Conservation (phyloP, 495 filamentous ascomycete species). For the Aspergillus carlsbadensis region DNA sequence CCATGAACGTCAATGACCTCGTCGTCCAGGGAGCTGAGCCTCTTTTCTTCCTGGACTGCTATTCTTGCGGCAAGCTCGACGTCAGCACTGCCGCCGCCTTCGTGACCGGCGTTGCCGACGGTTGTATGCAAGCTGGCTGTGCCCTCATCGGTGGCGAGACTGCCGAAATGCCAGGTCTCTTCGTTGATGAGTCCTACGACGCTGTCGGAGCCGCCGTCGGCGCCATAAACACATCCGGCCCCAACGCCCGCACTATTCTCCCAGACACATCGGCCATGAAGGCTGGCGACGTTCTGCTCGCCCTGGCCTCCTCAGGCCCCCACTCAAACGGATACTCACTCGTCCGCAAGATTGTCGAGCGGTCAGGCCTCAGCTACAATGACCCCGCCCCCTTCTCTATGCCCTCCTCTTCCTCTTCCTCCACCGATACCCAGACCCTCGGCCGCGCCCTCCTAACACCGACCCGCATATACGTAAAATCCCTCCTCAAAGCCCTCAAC, state of each 20-base stretch:
- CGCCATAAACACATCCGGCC: conserved; percentile 59
- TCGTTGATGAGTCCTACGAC: conserved; percentile 80
- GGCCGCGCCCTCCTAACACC: conserved; percentile 77
- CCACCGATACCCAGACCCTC: conserved; percentile 42
- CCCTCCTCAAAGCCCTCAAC: conserved; percentile 60
- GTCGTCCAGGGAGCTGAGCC: conserved; percentile 94
- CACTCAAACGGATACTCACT: conserved; percentile 97
- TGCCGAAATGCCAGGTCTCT: conserved; percentile 95
- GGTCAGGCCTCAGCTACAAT: conserved; percentile 63
- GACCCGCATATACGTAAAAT: conserved; percentile 77
- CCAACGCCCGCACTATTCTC: conserved; percentile 60
- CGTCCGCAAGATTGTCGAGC: conserved; percentile 80
- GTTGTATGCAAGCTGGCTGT: conserved; percentile 78
- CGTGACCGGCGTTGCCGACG: conserved; percentile 81
- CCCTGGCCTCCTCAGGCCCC: conserved; percentile 75
- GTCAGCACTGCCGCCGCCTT: conserved; percentile 74
- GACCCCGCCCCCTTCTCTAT: conserved; percentile 74
- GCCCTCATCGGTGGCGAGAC: conserved; percentile 95
- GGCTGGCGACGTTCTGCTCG: conserved; percentile 79
- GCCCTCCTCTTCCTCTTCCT: conserved; percentile 25
- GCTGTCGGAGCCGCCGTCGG: conserved; percentile 86
- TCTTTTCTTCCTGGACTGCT: conserved; percentile 94
- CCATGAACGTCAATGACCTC: conserved; percentile 98
- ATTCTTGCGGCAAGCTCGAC: conserved; percentile 83
- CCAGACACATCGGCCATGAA: conserved; percentile 75